Conservation (phyloP, 148 eudicot species). For the Cornus controversa region DNA sequence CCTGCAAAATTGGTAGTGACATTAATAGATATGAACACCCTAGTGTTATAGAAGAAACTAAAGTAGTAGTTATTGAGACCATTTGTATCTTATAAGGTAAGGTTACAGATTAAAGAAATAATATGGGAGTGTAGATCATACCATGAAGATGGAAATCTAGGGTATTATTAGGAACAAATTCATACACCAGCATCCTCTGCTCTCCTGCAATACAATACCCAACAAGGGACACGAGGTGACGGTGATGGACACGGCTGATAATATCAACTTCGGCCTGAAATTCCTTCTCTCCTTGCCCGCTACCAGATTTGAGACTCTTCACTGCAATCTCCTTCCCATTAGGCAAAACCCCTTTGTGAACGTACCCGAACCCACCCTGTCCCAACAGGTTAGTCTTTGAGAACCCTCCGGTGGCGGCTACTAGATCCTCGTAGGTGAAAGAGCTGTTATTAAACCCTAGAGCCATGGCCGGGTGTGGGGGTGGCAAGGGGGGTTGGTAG, state of each 20-base stretch:
- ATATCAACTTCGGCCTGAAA: constrained; percentile 41
- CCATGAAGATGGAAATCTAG: constrained; percentile 38
- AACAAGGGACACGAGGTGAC: constrained; percentile 43
- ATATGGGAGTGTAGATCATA: background rate
- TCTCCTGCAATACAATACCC: constrained; percentile 29
- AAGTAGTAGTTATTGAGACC: background rate
- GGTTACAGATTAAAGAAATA: too few relatives aligned
- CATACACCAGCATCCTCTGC: constrained; percentile 39
- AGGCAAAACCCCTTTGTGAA: constrained; percentile 33
- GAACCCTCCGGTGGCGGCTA: constrained; percentile 23
- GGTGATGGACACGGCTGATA: constrained; percentile 41
- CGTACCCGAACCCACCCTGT: constrained; percentile 39
- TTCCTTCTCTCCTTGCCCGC: constrained; percentile 37
- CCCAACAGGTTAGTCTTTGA: constrained; percentile 23
- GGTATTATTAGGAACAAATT: constrained; percentile 29
- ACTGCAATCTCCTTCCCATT: constrained; percentile 35
- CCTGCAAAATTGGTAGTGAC: constrained; percentile 1
- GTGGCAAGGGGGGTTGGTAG: constrained; percentile 17
- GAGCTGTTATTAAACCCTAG: constrained; percentile 26
- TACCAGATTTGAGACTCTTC: constrained; percentile 32
- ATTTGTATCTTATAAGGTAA: too few relatives aligned
- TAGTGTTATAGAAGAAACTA: background rate
- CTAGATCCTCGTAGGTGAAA: constrained; percentile 32
- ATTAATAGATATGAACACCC: background rate
- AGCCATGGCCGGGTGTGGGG: constrained; percentile 22